These are phyloP conservation scores for Candida pini DNA, from an alignment of 805 yeast species.

Conservation along the genomic window DNA sequence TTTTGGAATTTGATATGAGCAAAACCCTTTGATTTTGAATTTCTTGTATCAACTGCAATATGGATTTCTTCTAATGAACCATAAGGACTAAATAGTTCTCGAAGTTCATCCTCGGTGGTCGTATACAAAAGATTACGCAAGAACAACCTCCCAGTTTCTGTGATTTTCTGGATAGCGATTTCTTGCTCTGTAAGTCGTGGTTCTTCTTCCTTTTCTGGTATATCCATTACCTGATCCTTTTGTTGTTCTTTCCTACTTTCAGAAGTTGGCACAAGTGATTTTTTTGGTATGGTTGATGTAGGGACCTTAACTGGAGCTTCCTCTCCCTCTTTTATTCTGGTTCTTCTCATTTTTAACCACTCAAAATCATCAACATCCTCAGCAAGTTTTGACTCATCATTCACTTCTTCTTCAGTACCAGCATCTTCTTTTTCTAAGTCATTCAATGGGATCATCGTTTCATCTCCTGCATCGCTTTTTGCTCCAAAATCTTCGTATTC, in stretches of 20 bases:
- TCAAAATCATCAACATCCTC: slow-evolving; percentile 58
- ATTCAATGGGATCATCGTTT: slow-evolving; percentile 37
- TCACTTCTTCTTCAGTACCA: slow-evolving; percentile 20
- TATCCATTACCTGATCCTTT: not conserved
- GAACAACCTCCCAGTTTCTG: slow-evolving; percentile 75
- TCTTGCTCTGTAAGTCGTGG: slow-evolving; percentile 39
- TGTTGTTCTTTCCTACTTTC: not conserved
- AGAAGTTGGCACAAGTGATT: slow-evolving; percentile 10
- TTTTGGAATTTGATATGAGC: slow-evolving; percentile 75
- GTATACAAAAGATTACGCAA: slow-evolving; percentile 79
- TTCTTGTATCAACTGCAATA: slow-evolving; percentile 83
- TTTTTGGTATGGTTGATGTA: slow-evolving; percentile 1
- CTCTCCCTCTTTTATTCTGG: slow-evolving; percentile 52
- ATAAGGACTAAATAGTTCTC: slow-evolving; percentile 52
- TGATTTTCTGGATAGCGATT: slow-evolving; percentile 43
- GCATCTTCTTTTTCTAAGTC: slow-evolving; percentile 3
- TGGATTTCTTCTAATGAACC: slow-evolving; percentile 87
- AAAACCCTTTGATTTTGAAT: slow-evolving; percentile 88
- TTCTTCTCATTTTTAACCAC: slow-evolving; percentile 77
- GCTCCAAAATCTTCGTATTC: slow-evolving; percentile 44
- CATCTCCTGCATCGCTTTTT: slow-evolving; percentile 44
- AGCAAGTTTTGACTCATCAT: too few relatives aligned
- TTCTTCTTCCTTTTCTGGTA: slow-evolving; percentile 9
- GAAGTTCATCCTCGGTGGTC: slow-evolving; percentile 75
- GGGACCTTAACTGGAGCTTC: slow-evolving; percentile 5